These are phyloP conservation scores for Trichoderma sp. DNA, from an alignment of 2,329 filamentous ascomycete genomes.

Conservation along the genomic window DNA sequence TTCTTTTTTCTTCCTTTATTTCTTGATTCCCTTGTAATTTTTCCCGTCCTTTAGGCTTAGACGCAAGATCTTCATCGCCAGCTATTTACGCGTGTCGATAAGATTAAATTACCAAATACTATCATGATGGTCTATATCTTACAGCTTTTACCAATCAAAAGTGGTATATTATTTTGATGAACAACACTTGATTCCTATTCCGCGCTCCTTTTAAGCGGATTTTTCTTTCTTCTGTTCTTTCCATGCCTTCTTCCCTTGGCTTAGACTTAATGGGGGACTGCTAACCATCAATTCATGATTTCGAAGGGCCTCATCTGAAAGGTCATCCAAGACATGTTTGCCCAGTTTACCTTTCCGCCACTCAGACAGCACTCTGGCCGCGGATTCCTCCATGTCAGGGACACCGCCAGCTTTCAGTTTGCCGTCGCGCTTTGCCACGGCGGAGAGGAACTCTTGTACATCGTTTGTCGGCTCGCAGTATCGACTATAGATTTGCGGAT, in stretches of 20 bases:
- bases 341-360: constrained; percentile 81
- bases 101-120: not conserved
- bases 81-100: not conserved
- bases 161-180: not conserved
- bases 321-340: constrained; percentile 75
- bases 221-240: constrained; percentile 57
- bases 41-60: not conserved
- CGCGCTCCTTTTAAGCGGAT: not conserved
- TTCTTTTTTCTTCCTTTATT: not conserved
- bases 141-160: not conserved
- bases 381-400: constrained; percentile 71
- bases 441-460: constrained; percentile 68
- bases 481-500: constrained; percentile 61
- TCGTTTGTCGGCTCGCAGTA: constrained; percentile 81
- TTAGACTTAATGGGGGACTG: constrained; percentile 60
- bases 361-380: constrained; percentile 76
- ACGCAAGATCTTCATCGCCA: not conserved
- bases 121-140: not conserved
- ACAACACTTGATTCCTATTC: not conserved
- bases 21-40: not conserved
- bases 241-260: constrained; percentile 67
- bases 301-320: constrained; percentile 61
- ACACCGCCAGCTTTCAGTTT: constrained; percentile 72
- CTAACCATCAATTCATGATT: constrained; percentile 49
- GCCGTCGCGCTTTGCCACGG: constrained; percentile 73